A percentile compares a stretch with the other conserved stretches of the same genome.
These are phyloP conservation scores for Fragaria ananassa DNA, from an alignment of 306 rosid species.

Conservation along the genomic window DNA sequence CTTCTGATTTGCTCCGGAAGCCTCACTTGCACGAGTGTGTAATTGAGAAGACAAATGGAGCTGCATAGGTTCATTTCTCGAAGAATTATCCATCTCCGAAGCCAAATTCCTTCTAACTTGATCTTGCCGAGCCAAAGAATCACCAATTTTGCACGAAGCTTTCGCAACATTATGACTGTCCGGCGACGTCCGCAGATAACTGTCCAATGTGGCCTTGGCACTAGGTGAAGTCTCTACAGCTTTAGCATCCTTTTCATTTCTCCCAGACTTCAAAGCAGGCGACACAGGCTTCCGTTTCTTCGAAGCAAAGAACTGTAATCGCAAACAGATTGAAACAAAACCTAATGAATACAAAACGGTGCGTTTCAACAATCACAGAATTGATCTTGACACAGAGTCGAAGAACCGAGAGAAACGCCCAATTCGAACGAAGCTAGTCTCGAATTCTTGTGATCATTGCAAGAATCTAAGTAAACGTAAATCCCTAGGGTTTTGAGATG, in stretches of 20 bases:
- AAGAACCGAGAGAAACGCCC: background rate
- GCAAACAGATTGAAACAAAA: slow-evolving; percentile 1
- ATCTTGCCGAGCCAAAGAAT: slow-evolving; percentile 27
- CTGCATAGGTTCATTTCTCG: slow-evolving; percentile 34
- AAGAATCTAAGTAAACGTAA: background rate
- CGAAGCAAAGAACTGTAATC: slow-evolving; percentile 66
- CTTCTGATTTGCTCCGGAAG: slow-evolving; percentile 20
- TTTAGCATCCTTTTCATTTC: slow-evolving; percentile 48
- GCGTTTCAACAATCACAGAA: background rate
- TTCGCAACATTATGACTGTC: slow-evolving; percentile 24
- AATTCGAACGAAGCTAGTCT: too few species aligned
- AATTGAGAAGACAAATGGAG: slow-evolving; percentile 28
- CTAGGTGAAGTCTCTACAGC: slow-evolving; percentile 58
- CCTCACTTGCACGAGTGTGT: slow-evolving; percentile 14
- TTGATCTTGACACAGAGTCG: background rate
- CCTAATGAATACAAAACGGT: background rate
- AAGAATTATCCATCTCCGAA: slow-evolving; percentile 36
- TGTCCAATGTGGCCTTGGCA: slow-evolving; percentile 63
- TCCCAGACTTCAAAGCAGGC: slow-evolving; percentile 49
- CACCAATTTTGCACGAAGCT: slow-evolving; percentile 9
- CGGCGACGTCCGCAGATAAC: slow-evolving; percentile 55
- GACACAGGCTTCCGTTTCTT: slow-evolving; percentile 76
- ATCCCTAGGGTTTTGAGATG: slow-evolving; percentile 24
- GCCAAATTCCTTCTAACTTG: slow-evolving; percentile 56
- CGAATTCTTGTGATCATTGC: background rate